Evolutionary conservation across 495 filamentous ascomycete species (phyloP).

Genomic region (Talaromyces proteolyticus): DNA sequence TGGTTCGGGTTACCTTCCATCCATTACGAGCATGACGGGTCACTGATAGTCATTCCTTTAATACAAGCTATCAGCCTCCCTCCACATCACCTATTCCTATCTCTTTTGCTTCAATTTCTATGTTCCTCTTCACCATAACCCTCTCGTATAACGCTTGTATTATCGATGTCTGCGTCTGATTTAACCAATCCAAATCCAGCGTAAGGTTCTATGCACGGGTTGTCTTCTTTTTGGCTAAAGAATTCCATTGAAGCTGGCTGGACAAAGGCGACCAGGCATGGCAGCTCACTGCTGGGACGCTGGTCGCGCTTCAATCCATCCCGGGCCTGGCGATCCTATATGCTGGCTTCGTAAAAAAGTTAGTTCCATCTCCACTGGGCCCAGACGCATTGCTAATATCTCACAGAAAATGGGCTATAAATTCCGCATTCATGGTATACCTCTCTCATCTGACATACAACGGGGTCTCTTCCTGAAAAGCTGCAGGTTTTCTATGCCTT

Average conservation of each 20-base stretch:
- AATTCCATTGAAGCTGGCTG: slow-evolving; percentile 26
- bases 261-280: slow-evolving; percentile 50
- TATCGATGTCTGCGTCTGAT: slow-evolving; percentile 1
- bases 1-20: no score
- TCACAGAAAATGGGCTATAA: slow-evolving; percentile 46
- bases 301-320: slow-evolving; percentile 47
- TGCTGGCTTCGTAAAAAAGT: slow-evolving; percentile 47
- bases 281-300: slow-evolving; percentile 49
- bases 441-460: no score
- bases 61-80: no score
- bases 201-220: neutral
- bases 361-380: neutral
- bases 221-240: neutral
- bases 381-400: no score
- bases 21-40: no score
- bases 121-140: neutral
- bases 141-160: neutral
- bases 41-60: no score
- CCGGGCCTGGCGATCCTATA: slow-evolving; percentile 52
- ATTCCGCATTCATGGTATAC: slow-evolving; percentile 52
- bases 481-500: slow-evolving; percentile 45
- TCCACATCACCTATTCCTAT: neutral
- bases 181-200: slow-evolving; percentile 7
- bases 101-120: neutral
- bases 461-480: no score